A percentile compares a stretch with the other conserved stretches of the same genome.
Evolutionary conservation across 2,329 filamentous ascomycete species (phyloP).

Genomic region (Aspergillus texensis): DNA sequence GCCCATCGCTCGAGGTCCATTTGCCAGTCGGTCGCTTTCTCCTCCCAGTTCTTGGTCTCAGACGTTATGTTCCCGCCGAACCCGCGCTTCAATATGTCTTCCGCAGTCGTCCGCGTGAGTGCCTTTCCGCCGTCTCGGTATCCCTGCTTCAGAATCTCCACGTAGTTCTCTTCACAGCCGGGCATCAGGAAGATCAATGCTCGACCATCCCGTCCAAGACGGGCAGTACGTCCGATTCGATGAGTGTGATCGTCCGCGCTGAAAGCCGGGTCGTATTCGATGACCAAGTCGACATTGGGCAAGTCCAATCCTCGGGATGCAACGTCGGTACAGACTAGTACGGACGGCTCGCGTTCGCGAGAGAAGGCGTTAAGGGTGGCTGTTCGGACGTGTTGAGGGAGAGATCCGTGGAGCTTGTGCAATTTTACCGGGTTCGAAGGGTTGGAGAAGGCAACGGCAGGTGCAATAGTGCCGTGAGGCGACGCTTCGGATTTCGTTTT

Average conservation of each 20-base stretch:
- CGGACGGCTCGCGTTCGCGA: constrained; percentile 70
- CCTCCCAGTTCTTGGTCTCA: constrained; percentile 61
- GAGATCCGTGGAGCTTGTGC: constrained; percentile 87
- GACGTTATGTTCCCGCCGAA: constrained; percentile 53
- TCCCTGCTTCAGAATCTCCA: constrained; percentile 73
- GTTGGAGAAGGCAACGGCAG: constrained; percentile 72
- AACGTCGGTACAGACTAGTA: constrained; percentile 93
- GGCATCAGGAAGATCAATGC: constrained; percentile 89
- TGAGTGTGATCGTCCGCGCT: constrained; percentile 92
- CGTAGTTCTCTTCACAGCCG: constrained; percentile 88
- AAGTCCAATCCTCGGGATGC: constrained; percentile 94
- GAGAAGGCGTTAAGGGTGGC: constrained; percentile 82
- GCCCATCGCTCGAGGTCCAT: constrained; percentile 68
- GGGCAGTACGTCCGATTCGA: constrained; percentile 89
- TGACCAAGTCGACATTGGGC: constrained; percentile 88
- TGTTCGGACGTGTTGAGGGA: constrained; percentile 84
- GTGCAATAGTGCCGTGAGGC: constrained; percentile 51
- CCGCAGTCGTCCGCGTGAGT: constrained; percentile 63
- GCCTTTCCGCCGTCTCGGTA: constrained; percentile 66
- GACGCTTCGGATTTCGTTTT: constrained; percentile 29
- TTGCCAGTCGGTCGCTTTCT: constrained; percentile 68
- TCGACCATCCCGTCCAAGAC: constrained; percentile 84
- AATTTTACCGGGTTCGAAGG: constrained; percentile 76
- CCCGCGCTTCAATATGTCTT: constrained; percentile 69
- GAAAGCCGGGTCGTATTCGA: constrained; percentile 96